Base-by-base conservation (phyloP, 495 filamentous ascomycete species). In the Hypoxylon trugodes region DNA sequence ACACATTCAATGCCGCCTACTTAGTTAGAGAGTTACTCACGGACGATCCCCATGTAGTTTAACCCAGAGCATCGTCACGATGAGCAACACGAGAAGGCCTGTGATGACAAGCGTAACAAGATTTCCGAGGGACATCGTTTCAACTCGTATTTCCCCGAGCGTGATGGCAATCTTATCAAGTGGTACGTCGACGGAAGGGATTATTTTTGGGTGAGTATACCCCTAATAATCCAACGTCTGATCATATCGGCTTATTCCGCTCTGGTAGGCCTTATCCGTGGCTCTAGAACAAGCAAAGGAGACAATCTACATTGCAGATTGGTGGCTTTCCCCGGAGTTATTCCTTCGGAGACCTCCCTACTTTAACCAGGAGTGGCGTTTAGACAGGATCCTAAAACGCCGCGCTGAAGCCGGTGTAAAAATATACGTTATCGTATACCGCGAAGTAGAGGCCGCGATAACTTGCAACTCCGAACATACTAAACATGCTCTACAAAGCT, bases 181-280 rank as follows among this genome's bases (percentile, higher is more conserved):
- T 97, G 93, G 93, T 98, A 97, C 80, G 90, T 97, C 6, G 94
- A 97, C 71, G 94, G 90, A 0, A 79, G 89, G 32, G 90, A 98
- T 74, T 98, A 98, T 73, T 91, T 93, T 69, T 96, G 91, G 89
- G 87, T 83, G 71, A 41, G 76, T 73, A 43, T 51, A 10, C 12
- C 13, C 19, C 30, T 40, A 30, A 2, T 33, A 2, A 4, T 43
- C 3, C 15, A n/a, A 1, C 53, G 10, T 21, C 25, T 3, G 7
- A 15, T 8, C 13, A 22, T 6, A 12, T 21, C 24, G 50, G 38
- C 52, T 61, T 26, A 61, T 46, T n/a, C 19, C 28, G 8, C 25
- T 12, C 25, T 32, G 35, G 1, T 50, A 78, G 77, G 89, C 94
- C 1, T 92, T 98, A 4, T 95, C 90, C 0, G 86, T 87, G 2